Evolutionary conservation across 202 grass and related monocot genomes (phyloP), one percentile per base, ranked within the genome.

Genomic region (Cymbopogon flexuosus): DNA sequence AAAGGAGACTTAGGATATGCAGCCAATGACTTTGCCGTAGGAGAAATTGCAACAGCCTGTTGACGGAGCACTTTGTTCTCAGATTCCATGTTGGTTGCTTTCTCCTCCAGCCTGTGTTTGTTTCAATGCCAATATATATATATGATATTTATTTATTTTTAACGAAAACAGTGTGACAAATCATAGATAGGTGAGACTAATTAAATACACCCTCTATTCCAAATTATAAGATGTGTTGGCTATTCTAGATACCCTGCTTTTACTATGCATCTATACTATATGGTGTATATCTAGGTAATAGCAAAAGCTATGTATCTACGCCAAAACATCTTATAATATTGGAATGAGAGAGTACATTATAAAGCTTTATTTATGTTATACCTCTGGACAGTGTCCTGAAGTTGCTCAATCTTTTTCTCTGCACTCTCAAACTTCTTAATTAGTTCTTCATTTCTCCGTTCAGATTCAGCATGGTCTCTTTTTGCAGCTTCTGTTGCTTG

Each of bases 31-130:
- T 93, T 96, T 43, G 90, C 89, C 37, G 90, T 99, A 84, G 92
- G 92, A 82, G 96, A 90, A 82, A 93, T 99, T 79, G 87, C 90
- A 87, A 99, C 87, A 73, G 92, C 88, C 79, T 96, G 96, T 85
- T 99, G 96, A 57, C 96, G 96, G 63, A 99, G 83, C 70, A 99
- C 96, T 90, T 99, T 92, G 61, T 89, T 93, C 82, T 99, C 96
- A 46, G 93, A 92, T 75, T 96, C 96, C 87, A 99, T 87, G 78
- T 93, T 99, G 62, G 92, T 87, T 81, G 87, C 86, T 86, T 91
- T 93, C 69, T 99, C 96, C 83, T 99, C 96, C 77, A 99, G 81
- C 87, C 92, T 99, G 67, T 33, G 16, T 51, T 72, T 51, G 9
- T 51, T 72, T 51, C 15, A 72, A 52, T 1, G 3, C 52, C 21